Conservation (phyloP, 768 basidiomycete species). For the Porphyrellus cyaneotinctus region DNA sequence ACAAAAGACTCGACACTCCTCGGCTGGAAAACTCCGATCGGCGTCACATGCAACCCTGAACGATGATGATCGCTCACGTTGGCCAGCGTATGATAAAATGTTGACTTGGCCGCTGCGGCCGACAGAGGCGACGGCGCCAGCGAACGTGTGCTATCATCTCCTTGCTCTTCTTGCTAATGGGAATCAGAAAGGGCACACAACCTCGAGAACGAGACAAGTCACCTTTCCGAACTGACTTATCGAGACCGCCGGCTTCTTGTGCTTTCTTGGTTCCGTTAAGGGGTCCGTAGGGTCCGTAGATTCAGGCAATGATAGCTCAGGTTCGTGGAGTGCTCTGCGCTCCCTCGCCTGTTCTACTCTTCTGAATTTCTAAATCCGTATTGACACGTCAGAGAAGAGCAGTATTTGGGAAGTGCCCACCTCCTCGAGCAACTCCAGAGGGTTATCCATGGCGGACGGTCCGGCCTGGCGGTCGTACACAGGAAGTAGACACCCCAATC, state of each 20-base stretch:
- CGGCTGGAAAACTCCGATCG: slow-evolving; percentile 33
- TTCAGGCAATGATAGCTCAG: slow-evolving; percentile 11
- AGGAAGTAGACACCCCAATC: not conserved
- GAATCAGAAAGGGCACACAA: slow-evolving; percentile 1
- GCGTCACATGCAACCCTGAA: slow-evolving; percentile 7
- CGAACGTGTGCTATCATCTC: slow-evolving; percentile 20
- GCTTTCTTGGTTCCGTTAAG: slow-evolving; percentile 24
- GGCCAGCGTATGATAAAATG: slow-evolving; percentile 44
- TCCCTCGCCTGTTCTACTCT: slow-evolving; percentile 56
- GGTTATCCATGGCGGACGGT: slow-evolving; percentile 15
- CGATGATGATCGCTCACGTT: slow-evolving; percentile 31
- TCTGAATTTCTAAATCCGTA: slow-evolving; percentile 46
- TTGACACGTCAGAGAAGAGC: not conserved
- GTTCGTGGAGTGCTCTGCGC: slow-evolving; percentile 40
- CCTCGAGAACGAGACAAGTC: slow-evolving; percentile 10
- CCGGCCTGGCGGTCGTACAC: not conserved
- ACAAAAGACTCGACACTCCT: slow-evolving; percentile 43
- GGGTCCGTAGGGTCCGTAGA: slow-evolving; percentile 22
- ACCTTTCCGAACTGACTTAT: slow-evolving; percentile 63
- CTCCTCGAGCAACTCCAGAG: slow-evolving; percentile 30
- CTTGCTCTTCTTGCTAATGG: slow-evolving; percentile 20
- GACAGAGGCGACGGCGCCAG: slow-evolving; percentile 34
- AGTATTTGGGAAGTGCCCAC: slow-evolving; percentile 10
- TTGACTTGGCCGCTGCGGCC: slow-evolving; percentile 41
- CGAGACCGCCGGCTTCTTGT: slow-evolving; percentile 50